Evolutionary conservation across 179 eudicot genomes (phyloP), one percentile per base, ranked within the genome.

Genomic region (Pouteria campechiana): DNA sequence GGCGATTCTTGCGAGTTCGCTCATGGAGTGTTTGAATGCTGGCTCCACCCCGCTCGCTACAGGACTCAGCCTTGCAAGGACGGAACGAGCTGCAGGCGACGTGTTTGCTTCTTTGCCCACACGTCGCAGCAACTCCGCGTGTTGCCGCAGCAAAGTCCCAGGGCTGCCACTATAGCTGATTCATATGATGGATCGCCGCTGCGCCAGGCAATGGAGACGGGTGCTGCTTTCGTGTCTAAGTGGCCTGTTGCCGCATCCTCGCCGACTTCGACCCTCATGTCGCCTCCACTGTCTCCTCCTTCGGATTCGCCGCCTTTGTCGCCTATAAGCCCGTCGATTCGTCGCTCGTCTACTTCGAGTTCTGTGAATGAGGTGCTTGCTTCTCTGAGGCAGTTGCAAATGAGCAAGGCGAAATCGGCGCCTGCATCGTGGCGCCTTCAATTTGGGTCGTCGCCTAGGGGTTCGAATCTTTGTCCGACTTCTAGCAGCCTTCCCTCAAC

Each of bases 21-120:
- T 0, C 97, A 88, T 24, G 94, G 97, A 14, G 94, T 87, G 0
- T 86, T 86, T 22, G 96, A 86, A 86, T 76, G 83, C 29, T 87
- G 96, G 96, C 78, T 88, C 0, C 97, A 83, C 51, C 97, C 97
- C 0, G 68, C 84, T 0, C 68, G 94, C 2, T 88, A 88, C 41
- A 68, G 97, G 1, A 88, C 97, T 11, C 94, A 80, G 80, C 92
- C 94, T 0, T 88, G 97, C 32, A 88, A 88, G 46, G 94, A 88
- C 10, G 97, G 97, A 3, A 60, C 65, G 13, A 65, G 63, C 22
- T 87, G 96, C 35, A 63, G 57, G 17, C 75, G 96, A 32, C 66
- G 81, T 0, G 79, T 87, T 6, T 83, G 94, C 52, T 87, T 88
- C 70, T 88, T 88, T 17, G 97, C 97, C 0, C 97, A 88, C 59